These are phyloP conservation scores for Cryptococcus maquisensis DNA, from an alignment of 1,284 basidiomycete genomes.

Conservation along the genomic window DNA sequence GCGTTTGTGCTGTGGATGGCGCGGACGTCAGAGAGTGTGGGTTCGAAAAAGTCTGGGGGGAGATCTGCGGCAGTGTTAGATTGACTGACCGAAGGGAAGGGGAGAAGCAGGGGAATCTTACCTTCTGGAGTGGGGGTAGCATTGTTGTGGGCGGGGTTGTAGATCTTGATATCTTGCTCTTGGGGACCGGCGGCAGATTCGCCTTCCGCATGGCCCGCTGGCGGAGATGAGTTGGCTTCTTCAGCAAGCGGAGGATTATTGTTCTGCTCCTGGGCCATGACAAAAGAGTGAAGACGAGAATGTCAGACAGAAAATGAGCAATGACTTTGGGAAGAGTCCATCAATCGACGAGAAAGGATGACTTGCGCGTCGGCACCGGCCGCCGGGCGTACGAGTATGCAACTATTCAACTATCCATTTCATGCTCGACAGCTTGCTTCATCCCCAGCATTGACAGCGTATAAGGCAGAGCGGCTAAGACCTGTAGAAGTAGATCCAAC, in stretches of 20 bases:
- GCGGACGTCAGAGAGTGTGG: conserved; percentile 40
- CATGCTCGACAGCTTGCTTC: no score
- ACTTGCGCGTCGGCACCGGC: no score
- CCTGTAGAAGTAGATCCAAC: no score
- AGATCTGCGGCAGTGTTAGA: conserved; percentile 16
- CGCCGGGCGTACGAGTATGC: no score
- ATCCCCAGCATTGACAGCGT: no score
- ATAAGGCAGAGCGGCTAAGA: no score
- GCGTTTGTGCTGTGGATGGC: conserved; percentile 33
- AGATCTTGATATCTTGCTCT: conserved; percentile 13
- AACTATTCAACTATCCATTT: no score
- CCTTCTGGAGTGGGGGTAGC: neutral
- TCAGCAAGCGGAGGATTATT: neutral
- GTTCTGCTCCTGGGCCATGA: neutral
- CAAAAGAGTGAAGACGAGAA: no score
- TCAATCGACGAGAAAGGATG: no score
- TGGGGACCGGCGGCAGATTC: neutral
- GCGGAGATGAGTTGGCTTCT: neutral
- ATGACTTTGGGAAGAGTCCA: no score
- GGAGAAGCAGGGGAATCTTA: neutral
- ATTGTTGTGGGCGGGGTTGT: conserved; percentile 9
- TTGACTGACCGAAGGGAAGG: neutral
- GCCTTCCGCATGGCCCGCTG: neutral
- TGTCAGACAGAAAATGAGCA: no score
- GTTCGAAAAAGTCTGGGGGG: conserved; percentile 41